Evolutionary conservation across 1,284 basidiomycete species (phyloP), one percentile per base, ranked within the genome.

Genomic region (Termitomyces sp.): DNA sequence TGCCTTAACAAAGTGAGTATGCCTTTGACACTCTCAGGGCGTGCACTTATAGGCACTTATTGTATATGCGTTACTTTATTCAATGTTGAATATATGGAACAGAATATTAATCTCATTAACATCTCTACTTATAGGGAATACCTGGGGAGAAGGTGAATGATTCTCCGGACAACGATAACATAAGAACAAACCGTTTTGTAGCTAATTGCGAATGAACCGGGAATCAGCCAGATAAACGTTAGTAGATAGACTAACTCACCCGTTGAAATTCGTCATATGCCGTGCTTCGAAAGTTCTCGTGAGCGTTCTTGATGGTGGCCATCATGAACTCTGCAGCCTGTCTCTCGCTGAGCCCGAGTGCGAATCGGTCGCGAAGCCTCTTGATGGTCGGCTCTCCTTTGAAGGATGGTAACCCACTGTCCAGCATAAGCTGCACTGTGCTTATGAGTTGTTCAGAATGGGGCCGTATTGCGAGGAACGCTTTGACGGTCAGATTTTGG

Each of bases 311-410:
- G 55, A 98, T 87, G 34, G 93, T 78, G 21, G 83, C 77, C 77
- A 91, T 80, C 88, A 98, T 97, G 70, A 82, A 95, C 26, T 94
- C 88, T 0, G 95, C 95, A 5, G 96, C 97, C 60, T 93, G 88
- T 43, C 91, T 80, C 66, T 99, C 96, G 54, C 81, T 87, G 52
- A 97, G 68, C 18, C 87, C 81, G 14, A 91, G 79, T 51, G 83
- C 87, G 72, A 98, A 99, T 28, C 97, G 80, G 53, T 96, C 93
- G 51, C 83, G 79, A 40, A 99, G 75, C 38, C 96, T 76, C 61
- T 83, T 83, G 66, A 99, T 96, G 0, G 95, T 97, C 0, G 78
- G 77, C 66, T 97, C 91, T 35, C 96, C 97, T 68, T 98, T 99
- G 81, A 98, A 99, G 10, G 90, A 93, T 1, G 97, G 96, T 46